Evolutionary conservation across 208 protist genomes (phyloP).

Genomic region (Wallacemonas sp.): DNA sequence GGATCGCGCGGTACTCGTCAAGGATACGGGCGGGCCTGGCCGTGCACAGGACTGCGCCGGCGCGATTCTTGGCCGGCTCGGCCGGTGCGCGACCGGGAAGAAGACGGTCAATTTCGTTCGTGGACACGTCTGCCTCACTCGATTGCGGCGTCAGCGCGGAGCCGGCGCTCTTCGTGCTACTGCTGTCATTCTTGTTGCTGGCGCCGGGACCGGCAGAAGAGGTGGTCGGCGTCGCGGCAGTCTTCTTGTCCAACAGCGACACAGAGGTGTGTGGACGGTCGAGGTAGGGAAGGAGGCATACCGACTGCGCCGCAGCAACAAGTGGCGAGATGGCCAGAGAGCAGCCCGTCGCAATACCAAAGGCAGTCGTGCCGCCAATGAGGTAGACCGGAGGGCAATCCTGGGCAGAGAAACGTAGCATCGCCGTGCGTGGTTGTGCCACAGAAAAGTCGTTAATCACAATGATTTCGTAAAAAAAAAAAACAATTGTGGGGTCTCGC

Average conservation of each 20-base stretch:
- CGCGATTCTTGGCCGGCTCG: background rate
- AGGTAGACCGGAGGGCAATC: conserved; percentile 15
- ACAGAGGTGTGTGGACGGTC: background rate
- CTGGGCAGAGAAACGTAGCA: background rate
- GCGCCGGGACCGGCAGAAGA: no score
- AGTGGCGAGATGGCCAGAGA: conserved; percentile 7
- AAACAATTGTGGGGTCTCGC: no score
- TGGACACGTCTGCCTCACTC: background rate
- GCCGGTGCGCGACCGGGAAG: background rate
- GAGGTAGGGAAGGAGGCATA: conserved; percentile 12
- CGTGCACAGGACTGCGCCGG: no score
- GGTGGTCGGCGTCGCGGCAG: background rate
- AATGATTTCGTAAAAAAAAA: background rate
- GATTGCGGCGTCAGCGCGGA: no score
- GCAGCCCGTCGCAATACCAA: conserved; percentile 7
- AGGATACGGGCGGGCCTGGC: no score
- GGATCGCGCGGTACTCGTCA: conserved; percentile 2
- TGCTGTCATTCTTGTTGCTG: no score
- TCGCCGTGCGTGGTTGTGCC: no score
- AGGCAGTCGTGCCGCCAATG: conserved; percentile 9
- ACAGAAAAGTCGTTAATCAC: no score
- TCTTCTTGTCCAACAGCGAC: background rate
- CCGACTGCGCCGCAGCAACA: background rate
- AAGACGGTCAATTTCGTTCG: conserved; percentile 1
- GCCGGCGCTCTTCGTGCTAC: no score